A percentile compares a stretch with the other conserved stretches of the same genome.
These are phyloP conservation scores for Fraxinus nigra DNA, from an alignment of 305 asterid genomes.

Conservation along the genomic window DNA sequence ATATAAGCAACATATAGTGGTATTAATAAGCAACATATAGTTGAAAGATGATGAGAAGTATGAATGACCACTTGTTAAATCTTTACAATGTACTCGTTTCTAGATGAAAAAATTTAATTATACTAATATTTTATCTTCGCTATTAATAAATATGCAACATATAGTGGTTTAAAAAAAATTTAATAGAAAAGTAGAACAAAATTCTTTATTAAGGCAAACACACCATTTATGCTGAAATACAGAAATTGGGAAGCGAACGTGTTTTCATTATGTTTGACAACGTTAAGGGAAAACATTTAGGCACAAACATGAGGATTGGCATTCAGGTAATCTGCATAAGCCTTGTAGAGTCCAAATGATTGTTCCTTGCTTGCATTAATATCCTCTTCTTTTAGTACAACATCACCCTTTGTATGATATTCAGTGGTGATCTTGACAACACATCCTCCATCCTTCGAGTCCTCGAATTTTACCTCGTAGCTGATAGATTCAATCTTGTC, in stretches of 20 bases:
- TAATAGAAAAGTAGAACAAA: neutral
- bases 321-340: slow-evolving; percentile 26
- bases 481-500: slow-evolving; percentile 29
- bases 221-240: neutral
- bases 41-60: too few species aligned
- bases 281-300: slow-evolving; percentile 2
- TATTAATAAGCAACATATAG: too few species aligned
- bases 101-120: too few species aligned
- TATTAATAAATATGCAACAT: neutral
- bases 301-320: slow-evolving; percentile 25
- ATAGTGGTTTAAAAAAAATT: neutral
- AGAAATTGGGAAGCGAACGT: neutral
- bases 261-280: neutral
- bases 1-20: too few species aligned
- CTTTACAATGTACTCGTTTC: too few species aligned
- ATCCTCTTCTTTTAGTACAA: slow-evolving; percentile 26
- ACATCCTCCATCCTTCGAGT: slow-evolving; percentile 31
- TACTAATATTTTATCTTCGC: too few species aligned
- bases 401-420: slow-evolving; percentile 27
- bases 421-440: slow-evolving; percentile 21
- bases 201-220: neutral
- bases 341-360: slow-evolving; percentile 25
- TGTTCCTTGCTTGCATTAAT: slow-evolving; percentile 22
- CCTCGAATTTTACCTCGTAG: slow-evolving; percentile 31
- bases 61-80: too few species aligned